phyloP scores from a whole-genome alignment of 2,329 filamentous ascomycete genomes.

The Magnaporthales sp. region DNA sequence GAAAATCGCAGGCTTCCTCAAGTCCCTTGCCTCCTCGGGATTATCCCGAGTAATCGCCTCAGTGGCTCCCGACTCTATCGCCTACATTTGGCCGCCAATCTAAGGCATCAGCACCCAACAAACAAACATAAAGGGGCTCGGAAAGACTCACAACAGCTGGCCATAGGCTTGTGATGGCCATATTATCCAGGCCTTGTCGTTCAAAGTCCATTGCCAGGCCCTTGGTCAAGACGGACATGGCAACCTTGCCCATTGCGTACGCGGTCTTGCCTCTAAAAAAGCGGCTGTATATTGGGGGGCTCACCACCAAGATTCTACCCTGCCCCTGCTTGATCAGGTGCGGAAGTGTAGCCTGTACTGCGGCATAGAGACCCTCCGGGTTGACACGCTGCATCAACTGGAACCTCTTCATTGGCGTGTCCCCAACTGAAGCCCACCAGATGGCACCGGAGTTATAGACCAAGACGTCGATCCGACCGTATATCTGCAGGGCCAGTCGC shows the following conservation, averaged over 20 bases:
- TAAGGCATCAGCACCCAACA: not conserved
- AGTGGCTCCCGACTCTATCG: constrained; percentile 71
- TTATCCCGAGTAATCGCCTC: constrained; percentile 36
- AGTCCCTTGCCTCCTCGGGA: constrained; percentile 40
- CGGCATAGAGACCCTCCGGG: constrained; percentile 65
- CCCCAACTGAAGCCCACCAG: constrained; percentile 69
- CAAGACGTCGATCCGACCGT: constrained; percentile 61
- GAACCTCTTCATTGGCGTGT: constrained; percentile 69
- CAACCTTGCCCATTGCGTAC: constrained; percentile 72
- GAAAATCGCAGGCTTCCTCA: constrained; percentile 66
- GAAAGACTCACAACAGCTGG: constrained; percentile 55
- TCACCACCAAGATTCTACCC: constrained; percentile 68
- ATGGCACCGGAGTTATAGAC: constrained; percentile 82
- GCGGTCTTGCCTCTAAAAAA: constrained; percentile 83
- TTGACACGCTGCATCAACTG: constrained; percentile 71
- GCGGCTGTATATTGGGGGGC: constrained; percentile 75
- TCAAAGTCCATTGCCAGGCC: constrained; percentile 76
- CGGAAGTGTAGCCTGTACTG: constrained; percentile 60
- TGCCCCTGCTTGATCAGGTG: constrained; percentile 47
- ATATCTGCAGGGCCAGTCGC: constrained; percentile 27
- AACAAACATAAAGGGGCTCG: constrained; percentile 4
- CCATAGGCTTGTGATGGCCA: constrained; percentile 80
- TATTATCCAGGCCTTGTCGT: constrained; percentile 52
- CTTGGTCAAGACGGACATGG: constrained; percentile 74
- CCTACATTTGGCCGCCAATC: constrained; percentile 16